These are phyloP conservation scores for Cladosporium phlei DNA, from an alignment of 2,329 filamentous ascomycete species.

Conservation along the genomic window DNA sequence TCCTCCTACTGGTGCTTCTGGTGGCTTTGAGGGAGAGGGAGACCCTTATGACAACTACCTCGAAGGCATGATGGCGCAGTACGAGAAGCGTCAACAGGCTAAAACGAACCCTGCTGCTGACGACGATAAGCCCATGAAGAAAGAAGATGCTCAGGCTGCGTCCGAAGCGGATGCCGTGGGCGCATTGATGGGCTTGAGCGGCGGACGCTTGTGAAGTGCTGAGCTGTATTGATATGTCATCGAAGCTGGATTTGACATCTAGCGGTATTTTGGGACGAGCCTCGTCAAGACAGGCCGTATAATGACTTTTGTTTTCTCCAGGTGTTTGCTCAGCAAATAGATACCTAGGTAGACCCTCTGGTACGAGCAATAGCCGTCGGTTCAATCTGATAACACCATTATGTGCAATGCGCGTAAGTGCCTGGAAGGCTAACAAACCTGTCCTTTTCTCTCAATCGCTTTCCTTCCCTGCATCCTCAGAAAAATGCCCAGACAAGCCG, in stretches of 20 bases:
- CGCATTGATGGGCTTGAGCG: constrained; percentile 24
- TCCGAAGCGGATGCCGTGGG: constrained; percentile 25
- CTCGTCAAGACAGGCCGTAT: no score
- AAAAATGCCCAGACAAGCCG: neutral
- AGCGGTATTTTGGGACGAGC: no score
- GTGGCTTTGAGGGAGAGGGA: constrained; percentile 30
- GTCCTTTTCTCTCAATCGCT: neutral
- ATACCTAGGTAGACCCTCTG: no score
- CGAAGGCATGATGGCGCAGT: constrained; percentile 24
- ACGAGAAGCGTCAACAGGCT: constrained; percentile 20
- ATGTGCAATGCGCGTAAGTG: neutral
- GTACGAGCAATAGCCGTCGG: constrained; percentile 4
- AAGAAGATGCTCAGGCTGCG: constrained; percentile 16
- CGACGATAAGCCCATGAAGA: constrained; percentile 25
- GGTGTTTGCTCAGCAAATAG: no score
- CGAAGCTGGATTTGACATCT: no score
- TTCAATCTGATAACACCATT: neutral
- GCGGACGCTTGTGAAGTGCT: no score
- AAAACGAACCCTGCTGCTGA: no score
- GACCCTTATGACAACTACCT: constrained; percentile 33
- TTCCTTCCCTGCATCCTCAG: neutral
- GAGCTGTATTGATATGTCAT: no score
- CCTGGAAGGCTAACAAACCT: no score
- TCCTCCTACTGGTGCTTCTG: constrained; percentile 26
- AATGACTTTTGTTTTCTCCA: no score